Evolutionary conservation across 257 asterid genomes (phyloP).

Genomic region (Solanum appendiculatum): DNA sequence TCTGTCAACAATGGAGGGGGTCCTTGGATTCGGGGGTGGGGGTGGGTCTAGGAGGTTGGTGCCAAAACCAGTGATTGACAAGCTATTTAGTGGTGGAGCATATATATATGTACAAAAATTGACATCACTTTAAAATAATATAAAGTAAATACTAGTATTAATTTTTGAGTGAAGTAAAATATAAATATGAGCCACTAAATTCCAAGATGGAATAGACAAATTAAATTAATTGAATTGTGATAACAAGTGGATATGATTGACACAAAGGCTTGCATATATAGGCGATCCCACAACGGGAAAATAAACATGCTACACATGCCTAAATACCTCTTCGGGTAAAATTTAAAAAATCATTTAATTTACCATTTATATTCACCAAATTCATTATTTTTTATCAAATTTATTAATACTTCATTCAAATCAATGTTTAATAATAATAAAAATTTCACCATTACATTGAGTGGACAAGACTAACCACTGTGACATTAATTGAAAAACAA

Average conservation of each 20-base stretch:
- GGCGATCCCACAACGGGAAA: background rate
- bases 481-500: too few relatives aligned
- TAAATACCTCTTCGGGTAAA: background rate
- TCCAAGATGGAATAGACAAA: background rate
- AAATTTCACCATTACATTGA: too few relatives aligned
- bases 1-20: background rate
- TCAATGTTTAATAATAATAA: too few relatives aligned
- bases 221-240: background rate
- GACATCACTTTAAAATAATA: too few relatives aligned
- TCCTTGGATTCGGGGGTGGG: too few relatives aligned
- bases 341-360: too few relatives aligned
- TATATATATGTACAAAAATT: background rate
- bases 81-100: background rate
- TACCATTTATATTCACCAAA: too few relatives aligned
- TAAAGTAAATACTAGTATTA: background rate
- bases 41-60: too few relatives aligned
- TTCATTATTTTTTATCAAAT: too few relatives aligned
- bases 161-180: background rate
- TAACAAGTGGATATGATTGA: background rate
- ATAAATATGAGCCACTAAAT: background rate
- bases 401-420: too few relatives aligned
- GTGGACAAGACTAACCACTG: too few relatives aligned
- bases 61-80: background rate
- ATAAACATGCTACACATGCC: background rate
- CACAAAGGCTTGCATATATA: background rate